Conservation (phyloP, 495 filamentous ascomycete genomes). For the Penicillium turbatum region DNA sequence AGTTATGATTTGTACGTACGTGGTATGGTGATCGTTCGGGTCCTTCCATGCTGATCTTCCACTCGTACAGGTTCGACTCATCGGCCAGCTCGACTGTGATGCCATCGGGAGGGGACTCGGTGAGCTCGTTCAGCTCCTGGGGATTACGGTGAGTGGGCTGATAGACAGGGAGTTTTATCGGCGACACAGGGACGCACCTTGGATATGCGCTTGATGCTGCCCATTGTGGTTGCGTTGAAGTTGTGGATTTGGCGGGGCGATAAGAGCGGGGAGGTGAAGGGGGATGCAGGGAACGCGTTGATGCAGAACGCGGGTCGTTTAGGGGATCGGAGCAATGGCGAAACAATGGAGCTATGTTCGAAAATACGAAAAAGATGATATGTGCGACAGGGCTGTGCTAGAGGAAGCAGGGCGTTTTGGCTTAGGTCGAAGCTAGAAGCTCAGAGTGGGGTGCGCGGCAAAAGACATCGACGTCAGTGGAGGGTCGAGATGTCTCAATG, state of each 20-base stretch:
- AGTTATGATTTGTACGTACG: slow-evolving; percentile 39
- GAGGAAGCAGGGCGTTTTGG: slow-evolving; percentile 22
- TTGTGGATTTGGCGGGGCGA: slow-evolving; percentile 12
- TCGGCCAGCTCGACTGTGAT: slow-evolving; percentile 61
- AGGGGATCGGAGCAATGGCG: neutral
- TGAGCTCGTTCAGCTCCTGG: slow-evolving; percentile 72
- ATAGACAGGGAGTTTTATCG: neutral
- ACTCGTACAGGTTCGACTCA: slow-evolving; percentile 75
- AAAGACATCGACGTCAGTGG: slow-evolving; percentile 35
- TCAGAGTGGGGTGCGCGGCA: slow-evolving; percentile 17
- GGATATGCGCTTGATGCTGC: slow-evolving; percentile 56
- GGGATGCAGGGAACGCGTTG: slow-evolving; percentile 2
- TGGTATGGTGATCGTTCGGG: slow-evolving; percentile 68
- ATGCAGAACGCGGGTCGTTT: neutral
- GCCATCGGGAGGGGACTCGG: slow-evolving; percentile 56
- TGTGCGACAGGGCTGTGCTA: slow-evolving; percentile 22
- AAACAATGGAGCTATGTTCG: slow-evolving; percentile 17
- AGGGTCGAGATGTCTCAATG: neutral
- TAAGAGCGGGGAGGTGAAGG: slow-evolving; percentile 14
- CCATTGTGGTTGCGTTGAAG: slow-evolving; percentile 30
- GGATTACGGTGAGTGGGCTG: slow-evolving; percentile 3
- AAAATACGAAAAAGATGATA: neutral
- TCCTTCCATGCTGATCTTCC: slow-evolving; percentile 75
- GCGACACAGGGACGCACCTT: slow-evolving; percentile 42
- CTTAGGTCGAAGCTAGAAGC: slow-evolving; percentile 18